phyloP scores from a whole-genome alignment of 2,329 filamentous ascomycete species.

The Stagonosporopsis cucurbitacearum region DNA sequence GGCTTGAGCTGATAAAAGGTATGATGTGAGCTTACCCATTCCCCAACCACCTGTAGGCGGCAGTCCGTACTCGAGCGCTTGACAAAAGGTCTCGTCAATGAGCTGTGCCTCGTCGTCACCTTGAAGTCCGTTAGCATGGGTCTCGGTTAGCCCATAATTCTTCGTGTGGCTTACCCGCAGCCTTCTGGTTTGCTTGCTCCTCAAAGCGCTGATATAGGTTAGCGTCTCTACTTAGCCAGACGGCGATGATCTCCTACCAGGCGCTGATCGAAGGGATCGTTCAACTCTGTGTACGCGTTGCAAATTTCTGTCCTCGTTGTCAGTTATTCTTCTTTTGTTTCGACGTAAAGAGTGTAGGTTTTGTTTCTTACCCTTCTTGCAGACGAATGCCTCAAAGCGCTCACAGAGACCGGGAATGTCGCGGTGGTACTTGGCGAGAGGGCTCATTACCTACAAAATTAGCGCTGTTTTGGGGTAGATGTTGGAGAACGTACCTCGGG shows the following conservation, averaged over 20 bases:
- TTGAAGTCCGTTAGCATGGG: slow-evolving; percentile 53
- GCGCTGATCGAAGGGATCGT: slow-evolving; percentile 94
- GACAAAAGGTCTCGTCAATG: slow-evolving; percentile 94
- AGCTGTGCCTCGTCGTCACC: slow-evolving; percentile 97
- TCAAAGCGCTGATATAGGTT: slow-evolving; percentile 56
- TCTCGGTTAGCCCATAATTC: background rate
- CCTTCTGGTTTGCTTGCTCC: slow-evolving; percentile 92
- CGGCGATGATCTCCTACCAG: slow-evolving; percentile 23
- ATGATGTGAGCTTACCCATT: slow-evolving; percentile 64
- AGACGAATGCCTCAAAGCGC: slow-evolving; percentile 96
- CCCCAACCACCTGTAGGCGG: slow-evolving; percentile 94
- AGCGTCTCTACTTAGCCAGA: background rate
- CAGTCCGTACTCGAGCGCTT: slow-evolving; percentile 85
- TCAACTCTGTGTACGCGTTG: slow-evolving; percentile 97
- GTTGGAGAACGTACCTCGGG: slow-evolving; percentile 34
- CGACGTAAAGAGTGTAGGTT: background rate
- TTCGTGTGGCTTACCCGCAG: slow-evolving; percentile 33
- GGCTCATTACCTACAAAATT: slow-evolving; percentile 78
- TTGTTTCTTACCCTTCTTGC: slow-evolving; percentile 68
- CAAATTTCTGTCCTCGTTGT: slow-evolving; percentile 69
- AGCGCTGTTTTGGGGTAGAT: background rate
- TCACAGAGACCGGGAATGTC: slow-evolving; percentile 78
- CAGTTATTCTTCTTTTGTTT: background rate
- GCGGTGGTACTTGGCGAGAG: slow-evolving; percentile 94
- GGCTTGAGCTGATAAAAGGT: background rate